Evolutionary conservation across 1,139 yeast genomes (phyloP).

Genomic region (Suhomyces chickasaworum): DNA sequence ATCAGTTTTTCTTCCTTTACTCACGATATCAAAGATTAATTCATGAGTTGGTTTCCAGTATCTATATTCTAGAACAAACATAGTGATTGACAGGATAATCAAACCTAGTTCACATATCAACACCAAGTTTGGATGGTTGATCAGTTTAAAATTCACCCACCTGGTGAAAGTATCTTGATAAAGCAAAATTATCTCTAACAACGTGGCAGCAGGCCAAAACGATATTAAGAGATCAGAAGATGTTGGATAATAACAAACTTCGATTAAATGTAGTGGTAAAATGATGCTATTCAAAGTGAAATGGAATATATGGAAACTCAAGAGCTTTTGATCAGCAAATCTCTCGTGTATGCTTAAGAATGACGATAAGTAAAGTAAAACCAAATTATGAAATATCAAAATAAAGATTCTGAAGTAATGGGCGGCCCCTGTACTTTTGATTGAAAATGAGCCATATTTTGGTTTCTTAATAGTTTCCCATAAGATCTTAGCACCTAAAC

Average conservation of each 20-base stretch:
- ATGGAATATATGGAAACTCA: slow-evolving; percentile 24
- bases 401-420: slow-evolving; percentile 32
- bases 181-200: slow-evolving; percentile 24
- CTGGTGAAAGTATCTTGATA: slow-evolving; percentile 35
- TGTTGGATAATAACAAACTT: slow-evolving; percentile 32
- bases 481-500: slow-evolving; percentile 33
- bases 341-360: slow-evolving; percentile 26
- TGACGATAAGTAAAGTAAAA: slow-evolving; percentile 23
- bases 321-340: slow-evolving; percentile 25
- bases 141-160: slow-evolving; percentile 27
- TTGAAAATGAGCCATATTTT: slow-evolving; percentile 24
- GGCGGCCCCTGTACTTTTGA: slow-evolving; percentile 33
- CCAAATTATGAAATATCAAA: slow-evolving; percentile 30
- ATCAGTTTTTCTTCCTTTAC: slow-evolving; percentile 15
- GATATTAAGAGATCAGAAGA: slow-evolving; percentile 38
- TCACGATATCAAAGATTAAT: slow-evolving; percentile 21
- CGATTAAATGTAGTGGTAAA: slow-evolving; percentile 46
- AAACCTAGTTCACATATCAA: slow-evolving; percentile 22
- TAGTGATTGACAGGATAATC: slow-evolving; percentile 22
- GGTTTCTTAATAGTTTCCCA: slow-evolving; percentile 15
- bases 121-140: slow-evolving; percentile 13
- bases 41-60: slow-evolving; percentile 36
- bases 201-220: slow-evolving; percentile 44
- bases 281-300: slow-evolving; percentile 24
- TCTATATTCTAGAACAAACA: slow-evolving; percentile 29